Conservation (phyloP, 352 stramenopile genomes). For the Phytopythium oedochilum region DNA sequence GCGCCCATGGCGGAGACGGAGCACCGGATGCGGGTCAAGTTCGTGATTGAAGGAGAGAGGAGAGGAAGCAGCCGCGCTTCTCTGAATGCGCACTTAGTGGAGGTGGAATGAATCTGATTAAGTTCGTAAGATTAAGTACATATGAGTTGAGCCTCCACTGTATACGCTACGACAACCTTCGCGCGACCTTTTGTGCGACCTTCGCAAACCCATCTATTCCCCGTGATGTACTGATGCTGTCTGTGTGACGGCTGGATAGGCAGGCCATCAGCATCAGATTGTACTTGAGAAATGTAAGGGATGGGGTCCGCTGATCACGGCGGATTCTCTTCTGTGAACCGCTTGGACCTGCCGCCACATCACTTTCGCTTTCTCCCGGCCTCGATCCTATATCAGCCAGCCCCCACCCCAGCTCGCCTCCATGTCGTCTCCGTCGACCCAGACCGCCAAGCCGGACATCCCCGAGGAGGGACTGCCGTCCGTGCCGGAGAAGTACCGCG, state of each 20-base stretch:
- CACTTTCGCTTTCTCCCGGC: conserved; percentile 3
- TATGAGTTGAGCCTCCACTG: too few relatives aligned
- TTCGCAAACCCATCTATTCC: too few relatives aligned
- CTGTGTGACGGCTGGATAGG: too few relatives aligned
- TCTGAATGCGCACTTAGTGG: not conserved
- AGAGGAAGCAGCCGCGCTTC: not conserved
- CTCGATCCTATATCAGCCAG: too few relatives aligned
- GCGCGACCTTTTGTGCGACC: too few relatives aligned
- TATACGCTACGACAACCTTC: too few relatives aligned
- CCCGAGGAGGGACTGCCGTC: conserved; percentile 36
- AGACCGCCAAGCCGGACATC: conserved; percentile 8
- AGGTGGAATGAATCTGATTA: not conserved
- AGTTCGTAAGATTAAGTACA: not conserved
- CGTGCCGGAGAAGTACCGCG: conserved; percentile 45
- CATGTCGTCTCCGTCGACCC: not conserved
- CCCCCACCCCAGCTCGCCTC: too few relatives aligned
- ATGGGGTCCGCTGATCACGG: not conserved
- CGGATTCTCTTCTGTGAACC: not conserved
- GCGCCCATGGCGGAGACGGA: conserved; percentile 26
- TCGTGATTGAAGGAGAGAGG: conserved; percentile 8
- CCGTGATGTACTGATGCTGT: too few relatives aligned
- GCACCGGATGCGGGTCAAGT: not conserved
- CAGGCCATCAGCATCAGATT: too few relatives aligned
- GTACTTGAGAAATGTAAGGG: not conserved
- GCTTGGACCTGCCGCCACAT: too few relatives aligned